Evolutionary conservation across 2,329 filamentous ascomycete species (phyloP).

Genomic region (Knufia fluminis): DNA sequence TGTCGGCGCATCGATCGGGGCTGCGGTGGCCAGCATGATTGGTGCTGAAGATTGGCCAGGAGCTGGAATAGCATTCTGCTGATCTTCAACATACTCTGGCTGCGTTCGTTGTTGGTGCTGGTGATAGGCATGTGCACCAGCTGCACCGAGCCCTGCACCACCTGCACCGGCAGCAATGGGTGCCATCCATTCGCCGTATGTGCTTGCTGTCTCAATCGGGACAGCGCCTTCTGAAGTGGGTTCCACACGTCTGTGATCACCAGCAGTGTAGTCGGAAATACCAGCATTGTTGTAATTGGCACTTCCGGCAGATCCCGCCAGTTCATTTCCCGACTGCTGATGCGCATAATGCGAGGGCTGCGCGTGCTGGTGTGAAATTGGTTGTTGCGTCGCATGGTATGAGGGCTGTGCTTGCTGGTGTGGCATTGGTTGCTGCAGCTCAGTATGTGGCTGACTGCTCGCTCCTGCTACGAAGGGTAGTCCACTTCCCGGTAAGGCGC

Average conservation of each 20-base stretch:
- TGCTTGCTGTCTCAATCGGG: conserved; percentile 26
- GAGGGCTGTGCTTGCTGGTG: not conserved
- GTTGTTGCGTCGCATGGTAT: not conserved
- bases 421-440: conserved; percentile 9
- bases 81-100: conserved; percentile 8
- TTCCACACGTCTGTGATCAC: conserved; percentile 17
- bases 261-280: conserved; percentile 12
- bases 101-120: conserved; percentile 11
- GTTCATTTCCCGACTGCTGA: conserved; percentile 1
- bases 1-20: conserved; percentile 16
- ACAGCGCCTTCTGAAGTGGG: conserved; percentile 13
- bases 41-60: conserved; percentile 6
- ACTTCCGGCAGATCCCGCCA: conserved; percentile 8
- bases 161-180: conserved; percentile 32
- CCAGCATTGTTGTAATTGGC: not conserved
- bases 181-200: conserved; percentile 47
- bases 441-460: conserved; percentile 15
- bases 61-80: conserved; percentile 9
- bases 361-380: not conserved
- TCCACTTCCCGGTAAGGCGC: conserved; percentile 44
- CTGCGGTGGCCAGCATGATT: conserved; percentile 11
- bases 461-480: conserved; percentile 20
- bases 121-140: conserved; percentile 16
- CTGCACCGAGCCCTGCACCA: conserved; percentile 20
- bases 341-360: not conserved